These are phyloP conservation scores for Xylariaceae sp. DNA, from an alignment of 2,329 filamentous ascomycete genomes.

Conservation along the genomic window DNA sequence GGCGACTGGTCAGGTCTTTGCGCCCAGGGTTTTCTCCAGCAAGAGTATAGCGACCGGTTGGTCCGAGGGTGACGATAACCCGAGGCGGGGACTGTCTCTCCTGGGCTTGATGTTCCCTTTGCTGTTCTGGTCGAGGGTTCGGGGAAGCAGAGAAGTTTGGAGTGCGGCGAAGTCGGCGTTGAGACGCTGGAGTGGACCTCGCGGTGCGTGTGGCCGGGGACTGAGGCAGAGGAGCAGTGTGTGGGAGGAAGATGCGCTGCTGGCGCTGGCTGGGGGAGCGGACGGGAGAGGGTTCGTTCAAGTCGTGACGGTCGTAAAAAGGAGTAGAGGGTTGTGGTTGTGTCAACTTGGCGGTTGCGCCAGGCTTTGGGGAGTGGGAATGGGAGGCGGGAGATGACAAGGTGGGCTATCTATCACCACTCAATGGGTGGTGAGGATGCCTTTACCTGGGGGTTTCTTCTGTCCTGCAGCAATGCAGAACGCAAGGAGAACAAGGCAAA, in stretches of 20 bases:
- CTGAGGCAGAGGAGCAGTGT: constrained; percentile 6
- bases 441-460: constrained; percentile 13
- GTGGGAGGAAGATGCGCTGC: constrained; percentile 29
- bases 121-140: constrained; percentile 35
- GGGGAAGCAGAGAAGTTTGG: constrained; percentile 48
- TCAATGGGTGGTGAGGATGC: constrained; percentile 33
- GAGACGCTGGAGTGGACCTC: constrained; percentile 46
- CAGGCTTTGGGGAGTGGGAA: constrained; percentile 30
- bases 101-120: constrained; percentile 22
- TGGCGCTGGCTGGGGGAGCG: constrained; percentile 41
- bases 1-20: constrained; percentile 25
- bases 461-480: constrained; percentile 6
- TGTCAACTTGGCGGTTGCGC: constrained; percentile 46
- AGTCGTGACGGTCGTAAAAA: constrained; percentile 51
- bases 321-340: constrained; percentile 37
- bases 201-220: constrained; percentile 8
- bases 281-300: constrained; percentile 34
- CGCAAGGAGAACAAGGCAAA: neutral
- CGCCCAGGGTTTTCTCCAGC: constrained; percentile 30
- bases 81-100: constrained; percentile 22
- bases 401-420: constrained; percentile 42
- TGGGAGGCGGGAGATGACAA: constrained; percentile 45
- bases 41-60: constrained; percentile 37
- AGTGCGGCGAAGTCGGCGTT: constrained; percentile 49
- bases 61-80: constrained; percentile 48